Evolutionary conservation across 805 yeast genomes (phyloP), one percentile per base, ranked within the genome.

Genomic region (Metschnikowia lochheadii): DNA sequence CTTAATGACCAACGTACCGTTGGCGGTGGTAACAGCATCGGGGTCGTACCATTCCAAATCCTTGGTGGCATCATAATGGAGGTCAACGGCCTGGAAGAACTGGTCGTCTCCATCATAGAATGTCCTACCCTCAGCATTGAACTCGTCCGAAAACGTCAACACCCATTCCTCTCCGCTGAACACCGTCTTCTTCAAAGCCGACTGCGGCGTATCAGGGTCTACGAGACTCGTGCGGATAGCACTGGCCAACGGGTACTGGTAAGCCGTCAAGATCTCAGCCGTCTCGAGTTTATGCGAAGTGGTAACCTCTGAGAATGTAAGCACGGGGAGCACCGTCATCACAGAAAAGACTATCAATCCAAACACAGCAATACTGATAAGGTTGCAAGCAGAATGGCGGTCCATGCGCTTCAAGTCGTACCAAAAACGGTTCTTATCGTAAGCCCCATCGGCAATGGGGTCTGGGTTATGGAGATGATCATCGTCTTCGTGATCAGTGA

Each of bases 1-100:
- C 48, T 84, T 76, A 20, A 91, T 60, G 44, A 72, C 68, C 45
- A 87, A 64, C 4, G 89, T 76, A 52, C 97, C 97, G 57, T 87
- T 80, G 5, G 69, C 73, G 0, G 97, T 91, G 31, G 83, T 77
- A 3, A 78, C 82, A 1, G 96, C 96, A 65, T 91, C 97, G 1
- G 98, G 98, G 53, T 83, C 85, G 68, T 91, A 91, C 97, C 97
- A 91, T 72, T 91, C 97, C 63, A 89, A 76, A 73, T 91, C 97
- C 50, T 79, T 70, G 5, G 97, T 91, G 21, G 96, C 96, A 49
- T 79, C 91, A 67, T 91, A 91, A 65, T 89, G 82, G 34, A 90
- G 59, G 68, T 90, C 89, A 2, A 84, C 87, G 3, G 89, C 96
- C 40, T 86, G 80, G 86, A 92, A 91, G 63, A 87, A 89, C 67